phyloP scores from a whole-genome alignment of 1,284 basidiomycete species.

The Rhizoctonia solani region DNA sequence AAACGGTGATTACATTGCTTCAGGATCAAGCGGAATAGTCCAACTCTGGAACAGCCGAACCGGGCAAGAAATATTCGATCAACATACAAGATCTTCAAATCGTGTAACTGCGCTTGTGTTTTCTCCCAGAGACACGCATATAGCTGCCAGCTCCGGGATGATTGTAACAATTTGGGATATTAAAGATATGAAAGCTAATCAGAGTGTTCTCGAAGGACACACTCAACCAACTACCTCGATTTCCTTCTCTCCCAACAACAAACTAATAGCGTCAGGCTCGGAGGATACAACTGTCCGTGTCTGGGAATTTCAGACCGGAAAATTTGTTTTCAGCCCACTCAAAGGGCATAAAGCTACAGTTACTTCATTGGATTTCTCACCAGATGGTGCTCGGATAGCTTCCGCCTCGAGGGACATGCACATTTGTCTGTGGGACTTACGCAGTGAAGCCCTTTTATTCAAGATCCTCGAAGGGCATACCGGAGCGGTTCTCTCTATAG shows the following conservation, averaged over 20 bases:
- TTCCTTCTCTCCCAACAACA: slow-evolving; percentile 13
- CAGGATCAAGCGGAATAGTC: too few species aligned
- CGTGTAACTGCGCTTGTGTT: not conserved
- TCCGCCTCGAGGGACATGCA: not conserved
- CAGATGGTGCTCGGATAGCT: not conserved
- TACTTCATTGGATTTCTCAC: not conserved
- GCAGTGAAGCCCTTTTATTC: not conserved
- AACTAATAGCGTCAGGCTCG: not conserved
- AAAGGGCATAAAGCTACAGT: not conserved
- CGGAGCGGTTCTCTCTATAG: not conserved
- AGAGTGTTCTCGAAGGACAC: not conserved
- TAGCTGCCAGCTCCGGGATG: not conserved
- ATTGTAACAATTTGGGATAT: not conserved
- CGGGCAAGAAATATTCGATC: too few species aligned
- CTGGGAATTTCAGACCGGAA: not conserved
- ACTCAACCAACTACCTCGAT: too few species aligned
- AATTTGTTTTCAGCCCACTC: not conserved
- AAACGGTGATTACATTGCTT: too few species aligned
- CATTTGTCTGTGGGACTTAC: not conserved
- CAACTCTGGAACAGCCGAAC: too few species aligned
- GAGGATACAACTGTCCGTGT: not conserved
- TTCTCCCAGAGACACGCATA: not conserved
- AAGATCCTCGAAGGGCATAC: not conserved
- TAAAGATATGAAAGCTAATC: not conserved
- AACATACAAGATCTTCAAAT: not conserved